phyloP scores from a whole-genome alignment of 139 green algal genomes.

The Chlorella sp. region DNA sequence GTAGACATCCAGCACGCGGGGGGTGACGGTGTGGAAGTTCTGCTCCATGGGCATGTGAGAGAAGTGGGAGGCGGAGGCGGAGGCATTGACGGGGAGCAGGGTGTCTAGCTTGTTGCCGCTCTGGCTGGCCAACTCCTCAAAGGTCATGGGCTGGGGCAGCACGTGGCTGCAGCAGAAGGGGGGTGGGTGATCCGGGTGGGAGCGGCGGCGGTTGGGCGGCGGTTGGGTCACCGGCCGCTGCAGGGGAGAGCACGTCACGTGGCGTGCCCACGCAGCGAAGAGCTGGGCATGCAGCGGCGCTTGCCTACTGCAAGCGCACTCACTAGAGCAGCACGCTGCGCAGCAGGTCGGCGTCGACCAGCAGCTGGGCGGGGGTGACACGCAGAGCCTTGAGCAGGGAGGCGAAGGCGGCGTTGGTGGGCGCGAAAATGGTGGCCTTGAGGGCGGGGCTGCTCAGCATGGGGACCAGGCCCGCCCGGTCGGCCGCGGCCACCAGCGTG shows the following conservation, averaged over 20 bases:
- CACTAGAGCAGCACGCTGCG: neutral
- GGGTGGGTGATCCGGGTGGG: neutral
- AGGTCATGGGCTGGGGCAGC: neutral
- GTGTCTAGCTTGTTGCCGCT: neutral
- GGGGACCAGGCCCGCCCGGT: slow-evolving; percentile 21
- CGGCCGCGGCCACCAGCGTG: slow-evolving; percentile 10
- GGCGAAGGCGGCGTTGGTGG: slow-evolving; percentile 29
- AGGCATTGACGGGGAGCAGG: neutral
- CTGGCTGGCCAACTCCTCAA: neutral
- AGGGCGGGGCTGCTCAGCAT: slow-evolving; percentile 18
- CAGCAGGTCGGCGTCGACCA: slow-evolving; percentile 7
- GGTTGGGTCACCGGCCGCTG: no score
- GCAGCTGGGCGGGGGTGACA: slow-evolving; percentile 14
- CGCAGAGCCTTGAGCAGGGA: neutral
- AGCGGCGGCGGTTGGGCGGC: neutral
- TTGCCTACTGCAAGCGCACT: neutral
- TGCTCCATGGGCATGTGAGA: neutral
- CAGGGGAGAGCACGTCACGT: no score
- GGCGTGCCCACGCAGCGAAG: no score
- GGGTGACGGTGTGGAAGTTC: no score
- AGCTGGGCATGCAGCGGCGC: no score
- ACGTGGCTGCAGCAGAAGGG: neutral
- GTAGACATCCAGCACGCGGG: slow-evolving; percentile 1
- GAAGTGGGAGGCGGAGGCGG: neutral
- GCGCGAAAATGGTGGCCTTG: slow-evolving; percentile 33